Conservation (phyloP, 192 early-diverging fungal genomes). For the Podila minutissima region DNA sequence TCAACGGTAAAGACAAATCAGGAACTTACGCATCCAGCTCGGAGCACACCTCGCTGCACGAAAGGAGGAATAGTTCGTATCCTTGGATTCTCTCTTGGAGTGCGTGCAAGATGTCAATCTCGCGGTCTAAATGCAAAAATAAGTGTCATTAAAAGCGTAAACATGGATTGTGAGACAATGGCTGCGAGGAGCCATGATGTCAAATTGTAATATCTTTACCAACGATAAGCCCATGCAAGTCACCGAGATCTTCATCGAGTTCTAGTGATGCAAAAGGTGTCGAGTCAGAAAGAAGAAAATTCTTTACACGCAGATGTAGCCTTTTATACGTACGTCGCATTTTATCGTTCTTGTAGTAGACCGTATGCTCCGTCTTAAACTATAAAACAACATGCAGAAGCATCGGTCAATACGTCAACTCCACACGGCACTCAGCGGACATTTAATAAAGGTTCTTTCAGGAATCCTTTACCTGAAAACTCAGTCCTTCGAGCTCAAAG, state of each 20-base stretch:
- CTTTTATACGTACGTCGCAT: conserved; percentile 53
- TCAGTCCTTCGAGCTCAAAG: conserved; percentile 59
- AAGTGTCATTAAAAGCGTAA: background rate
- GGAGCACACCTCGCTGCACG: conserved; percentile 53
- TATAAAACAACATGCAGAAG: conserved; percentile 28
- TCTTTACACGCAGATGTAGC: background rate
- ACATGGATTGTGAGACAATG: background rate
- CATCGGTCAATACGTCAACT: background rate
- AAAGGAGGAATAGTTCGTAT: conserved; percentile 49
- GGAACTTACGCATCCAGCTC: conserved; percentile 79
- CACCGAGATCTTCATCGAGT: conserved; percentile 83
- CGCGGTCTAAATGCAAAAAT: conserved; percentile 69
- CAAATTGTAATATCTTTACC: conserved; percentile 47
- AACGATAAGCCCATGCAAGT: conserved; percentile 85
- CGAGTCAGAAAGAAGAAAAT: background rate
- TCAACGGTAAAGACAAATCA: background rate
- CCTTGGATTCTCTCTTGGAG: conserved; percentile 69
- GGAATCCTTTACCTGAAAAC: conserved; percentile 58
- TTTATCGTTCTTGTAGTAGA: conserved; percentile 76
- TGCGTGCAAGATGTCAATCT: conserved; percentile 83
- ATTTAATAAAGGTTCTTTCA: background rate
- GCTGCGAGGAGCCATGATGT: background rate
- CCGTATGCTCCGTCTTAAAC: conserved; percentile 72
- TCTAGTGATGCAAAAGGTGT: conserved; percentile 47
- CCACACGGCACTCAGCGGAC: background rate